Conservation (phyloP, 1,284 basidiomycete species). For the Ganoderma lingzhi region DNA sequence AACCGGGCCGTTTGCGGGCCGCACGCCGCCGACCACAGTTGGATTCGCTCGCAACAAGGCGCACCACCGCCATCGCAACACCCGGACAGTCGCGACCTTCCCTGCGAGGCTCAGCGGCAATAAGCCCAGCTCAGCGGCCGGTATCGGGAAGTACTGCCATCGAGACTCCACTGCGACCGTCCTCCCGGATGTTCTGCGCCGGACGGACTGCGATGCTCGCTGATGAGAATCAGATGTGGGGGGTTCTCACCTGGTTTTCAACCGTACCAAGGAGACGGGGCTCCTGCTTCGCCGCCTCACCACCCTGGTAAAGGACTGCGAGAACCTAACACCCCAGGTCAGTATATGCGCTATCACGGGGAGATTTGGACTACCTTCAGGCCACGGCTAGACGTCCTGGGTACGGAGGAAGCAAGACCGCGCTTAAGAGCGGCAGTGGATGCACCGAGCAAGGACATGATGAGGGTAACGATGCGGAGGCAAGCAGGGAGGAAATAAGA, state of each 20-base stretch:
- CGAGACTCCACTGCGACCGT: neutral
- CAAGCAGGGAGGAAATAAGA: neutral
- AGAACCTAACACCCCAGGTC: slow-evolving; percentile 61
- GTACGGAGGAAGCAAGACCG: slow-evolving; percentile 16
- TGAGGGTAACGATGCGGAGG: neutral
- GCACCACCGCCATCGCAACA: no score
- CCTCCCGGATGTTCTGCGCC: neutral
- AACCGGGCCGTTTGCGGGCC: no score
- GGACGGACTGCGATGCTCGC: neutral
- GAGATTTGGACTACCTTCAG: slow-evolving; percentile 31
- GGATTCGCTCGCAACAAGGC: no score
- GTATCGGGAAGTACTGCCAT: no score
- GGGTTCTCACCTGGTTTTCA: slow-evolving; percentile 75
- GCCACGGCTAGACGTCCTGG: slow-evolving; percentile 20
- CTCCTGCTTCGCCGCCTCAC: slow-evolving; percentile 79
- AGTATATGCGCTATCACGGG: no score
- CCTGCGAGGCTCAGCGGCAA: no score
- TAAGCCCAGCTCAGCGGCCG: neutral
- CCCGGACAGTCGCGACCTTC: no score
- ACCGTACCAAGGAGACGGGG: slow-evolving; percentile 88
- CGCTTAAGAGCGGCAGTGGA: slow-evolving; percentile 25
- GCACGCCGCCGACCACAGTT: no score
- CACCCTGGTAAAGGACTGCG: slow-evolving; percentile 83
- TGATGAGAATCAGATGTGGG: neutral
- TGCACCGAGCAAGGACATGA: slow-evolving; percentile 27